These are phyloP conservation scores for Microbotryum silenes-acaulis DNA, from an alignment of 1,284 basidiomycete species.

Conservation along the genomic window DNA sequence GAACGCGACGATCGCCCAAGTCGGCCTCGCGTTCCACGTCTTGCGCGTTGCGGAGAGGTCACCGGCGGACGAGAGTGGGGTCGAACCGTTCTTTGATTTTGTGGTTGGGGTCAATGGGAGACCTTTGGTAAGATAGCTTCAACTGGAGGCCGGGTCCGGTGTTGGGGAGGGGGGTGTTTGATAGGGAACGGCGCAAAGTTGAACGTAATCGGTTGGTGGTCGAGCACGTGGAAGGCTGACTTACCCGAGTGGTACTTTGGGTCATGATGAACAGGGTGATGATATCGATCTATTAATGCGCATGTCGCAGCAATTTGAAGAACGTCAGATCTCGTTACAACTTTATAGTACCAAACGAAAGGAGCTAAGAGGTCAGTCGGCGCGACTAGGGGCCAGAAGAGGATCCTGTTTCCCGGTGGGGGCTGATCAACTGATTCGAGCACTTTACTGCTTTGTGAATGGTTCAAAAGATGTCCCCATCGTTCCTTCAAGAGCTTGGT, in stretches of 20 bases:
- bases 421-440: not conserved
- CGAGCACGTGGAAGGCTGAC: too few relatives aligned
- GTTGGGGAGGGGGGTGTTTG: not conserved
- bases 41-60: slow-evolving; percentile 31
- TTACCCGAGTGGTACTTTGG: too few relatives aligned
- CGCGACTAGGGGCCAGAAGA: not conserved
- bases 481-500: slow-evolving; percentile 75
- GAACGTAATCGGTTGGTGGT: not conserved
- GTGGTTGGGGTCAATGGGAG: slow-evolving; percentile 76
- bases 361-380: slow-evolving; percentile 65
- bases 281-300: slow-evolving; percentile 65
- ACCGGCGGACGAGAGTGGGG: slow-evolving; percentile 44
- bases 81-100: slow-evolving; percentile 97
- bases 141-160: too few relatives aligned
- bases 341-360: slow-evolving; percentile 89
- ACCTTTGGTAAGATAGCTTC: slow-evolving; percentile 18
- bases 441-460: not conserved
- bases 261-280: slow-evolving; percentile 19
- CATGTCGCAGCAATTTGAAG: slow-evolving; percentile 81
- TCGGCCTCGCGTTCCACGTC: slow-evolving; percentile 27
- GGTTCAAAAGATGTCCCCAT: slow-evolving; percentile 63
- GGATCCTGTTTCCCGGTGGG: not conserved
- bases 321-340: slow-evolving; percentile 62
- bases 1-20: not conserved
- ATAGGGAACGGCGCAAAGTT: not conserved